Conservation (phyloP, 495 filamentous ascomycete genomes). For the Hypomontagnella submonticulosa region DNA sequence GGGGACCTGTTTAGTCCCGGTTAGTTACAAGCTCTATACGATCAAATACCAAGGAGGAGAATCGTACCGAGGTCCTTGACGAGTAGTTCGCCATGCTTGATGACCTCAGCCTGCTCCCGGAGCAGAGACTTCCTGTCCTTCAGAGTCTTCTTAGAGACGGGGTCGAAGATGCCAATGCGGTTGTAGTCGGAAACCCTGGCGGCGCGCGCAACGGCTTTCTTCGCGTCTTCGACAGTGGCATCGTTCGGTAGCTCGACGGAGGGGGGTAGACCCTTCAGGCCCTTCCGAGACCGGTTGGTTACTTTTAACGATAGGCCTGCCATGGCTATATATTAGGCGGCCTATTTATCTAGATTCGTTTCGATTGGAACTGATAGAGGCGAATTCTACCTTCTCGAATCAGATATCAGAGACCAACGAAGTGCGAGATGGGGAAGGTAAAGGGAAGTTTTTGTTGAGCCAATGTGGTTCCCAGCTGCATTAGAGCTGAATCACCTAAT, state of each 20-base stretch:
- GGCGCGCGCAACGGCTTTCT: conserved; percentile 58
- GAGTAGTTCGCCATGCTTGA: conserved; percentile 75
- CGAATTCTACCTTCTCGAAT: conserved; percentile 1
- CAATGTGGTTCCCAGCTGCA: conserved; percentile 2
- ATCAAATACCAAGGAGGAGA: not conserved
- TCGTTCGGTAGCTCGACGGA: conserved; percentile 68
- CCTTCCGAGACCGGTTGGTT: conserved; percentile 57
- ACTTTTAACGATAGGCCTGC: conserved; percentile 56
- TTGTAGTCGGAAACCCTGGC: conserved; percentile 64
- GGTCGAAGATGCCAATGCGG: conserved; percentile 75
- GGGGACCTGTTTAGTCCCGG: conserved; percentile 69
- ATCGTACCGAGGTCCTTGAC: conserved; percentile 91
- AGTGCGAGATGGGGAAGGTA: not conserved
- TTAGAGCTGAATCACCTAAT: conserved; percentile 17
- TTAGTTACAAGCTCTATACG: not conserved
- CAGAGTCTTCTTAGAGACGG: conserved; percentile 70
- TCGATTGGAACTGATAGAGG: conserved; percentile 13
- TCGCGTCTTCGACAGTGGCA: conserved; percentile 70
- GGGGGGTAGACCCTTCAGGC: conserved; percentile 77
- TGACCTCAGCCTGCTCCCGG: conserved; percentile 71
- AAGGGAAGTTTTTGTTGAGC: conserved; percentile 37
- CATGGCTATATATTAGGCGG: conserved; percentile 37
- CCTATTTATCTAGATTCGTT: not conserved
- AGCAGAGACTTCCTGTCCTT: conserved; percentile 67
- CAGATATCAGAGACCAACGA: not conserved